These are phyloP conservation scores for Sporothrix dimorphospora DNA, from an alignment of 2,329 filamentous ascomycete species.

Conservation along the genomic window DNA sequence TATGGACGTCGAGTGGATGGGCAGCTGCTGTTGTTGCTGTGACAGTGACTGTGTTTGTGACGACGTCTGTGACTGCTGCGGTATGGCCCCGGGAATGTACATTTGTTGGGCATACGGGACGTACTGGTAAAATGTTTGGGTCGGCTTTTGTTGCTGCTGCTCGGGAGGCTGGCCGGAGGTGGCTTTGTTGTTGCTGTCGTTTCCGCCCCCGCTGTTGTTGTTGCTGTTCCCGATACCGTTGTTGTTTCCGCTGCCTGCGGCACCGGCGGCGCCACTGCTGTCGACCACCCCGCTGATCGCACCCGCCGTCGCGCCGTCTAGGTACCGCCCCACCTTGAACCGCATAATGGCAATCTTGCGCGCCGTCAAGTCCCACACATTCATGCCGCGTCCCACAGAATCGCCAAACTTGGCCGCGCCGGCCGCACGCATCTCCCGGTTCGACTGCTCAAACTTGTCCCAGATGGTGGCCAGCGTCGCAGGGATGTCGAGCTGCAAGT, in stretches of 20 bases:
- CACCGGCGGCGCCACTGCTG: too few species aligned
- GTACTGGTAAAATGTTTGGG: not conserved
- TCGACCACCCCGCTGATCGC: not conserved
- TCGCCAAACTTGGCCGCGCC: constrained; percentile 36
- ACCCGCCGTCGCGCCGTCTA: constrained; percentile 40
- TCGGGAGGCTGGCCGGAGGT: not conserved
- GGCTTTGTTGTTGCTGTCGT: not conserved
- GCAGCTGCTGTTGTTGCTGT: constrained; percentile 13
- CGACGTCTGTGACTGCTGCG: not conserved
- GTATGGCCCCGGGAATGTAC: not conserved
- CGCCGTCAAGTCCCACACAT: constrained; percentile 53
- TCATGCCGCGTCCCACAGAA: constrained; percentile 44
- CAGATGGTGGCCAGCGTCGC: constrained; percentile 49
- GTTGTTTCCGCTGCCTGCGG: not conserved
- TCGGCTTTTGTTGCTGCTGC: not conserved
- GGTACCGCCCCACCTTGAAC: constrained; percentile 52
- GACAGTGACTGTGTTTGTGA: not conserved
- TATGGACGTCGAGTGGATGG: not conserved
- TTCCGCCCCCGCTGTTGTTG: not conserved
- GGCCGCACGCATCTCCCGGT: constrained; percentile 41
- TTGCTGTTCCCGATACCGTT: too few species aligned
- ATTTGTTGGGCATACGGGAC: constrained; percentile 2
- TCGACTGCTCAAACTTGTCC: constrained; percentile 49
- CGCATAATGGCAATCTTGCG: constrained; percentile 52
- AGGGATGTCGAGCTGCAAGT: constrained; percentile 50